Evolutionary conservation across 768 basidiomycete genomes (phyloP).

Genomic region (Tylopilus sp.): DNA sequence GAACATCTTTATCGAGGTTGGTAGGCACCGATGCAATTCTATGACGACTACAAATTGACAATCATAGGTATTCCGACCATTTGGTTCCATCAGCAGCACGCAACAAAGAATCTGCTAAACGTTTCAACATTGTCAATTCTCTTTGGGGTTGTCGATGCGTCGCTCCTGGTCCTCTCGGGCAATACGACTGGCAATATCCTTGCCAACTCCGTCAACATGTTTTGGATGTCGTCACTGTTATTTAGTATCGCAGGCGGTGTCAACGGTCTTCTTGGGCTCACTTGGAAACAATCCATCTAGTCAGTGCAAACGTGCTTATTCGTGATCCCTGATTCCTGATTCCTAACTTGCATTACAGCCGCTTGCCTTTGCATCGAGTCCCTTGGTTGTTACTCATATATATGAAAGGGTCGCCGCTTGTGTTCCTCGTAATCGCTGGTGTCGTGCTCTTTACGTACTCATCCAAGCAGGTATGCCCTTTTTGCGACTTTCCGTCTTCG

Average conservation of each 20-base stretch:
- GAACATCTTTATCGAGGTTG: slow-evolving; percentile 49
- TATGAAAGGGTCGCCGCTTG: slow-evolving; percentile 81
- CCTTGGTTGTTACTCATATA: slow-evolving; percentile 64
- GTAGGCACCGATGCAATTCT: slow-evolving; percentile 24
- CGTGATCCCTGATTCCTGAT: not conserved
- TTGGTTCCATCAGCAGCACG: slow-evolving; percentile 50
- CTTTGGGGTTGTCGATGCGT: slow-evolving; percentile 50
- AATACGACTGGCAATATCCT: slow-evolving; percentile 28
- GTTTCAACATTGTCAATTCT: slow-evolving; percentile 54
- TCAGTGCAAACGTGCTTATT: slow-evolving; percentile 23
- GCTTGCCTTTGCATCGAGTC: slow-evolving; percentile 49
- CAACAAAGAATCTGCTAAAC: slow-evolving; percentile 44
- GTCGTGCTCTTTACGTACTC: slow-evolving; percentile 75
- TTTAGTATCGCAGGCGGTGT: slow-evolving; percentile 53
- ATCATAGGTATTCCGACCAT: slow-evolving; percentile 47
- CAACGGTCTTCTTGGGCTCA: slow-evolving; percentile 48
- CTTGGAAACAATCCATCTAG: slow-evolving; percentile 57
- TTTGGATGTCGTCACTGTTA: slow-evolving; percentile 52
- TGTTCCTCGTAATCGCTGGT: slow-evolving; percentile 78
- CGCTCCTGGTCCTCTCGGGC: slow-evolving; percentile 44
- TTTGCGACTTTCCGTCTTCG: not conserved
- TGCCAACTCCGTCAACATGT: slow-evolving; percentile 42
- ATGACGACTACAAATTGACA: not conserved
- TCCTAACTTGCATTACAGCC: slow-evolving; percentile 21
- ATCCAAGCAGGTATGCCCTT: slow-evolving; percentile 52